Percentiles rank a stretch among this genome's conserved stretches.
Conservation (phyloP, 805 yeast species). For the Schizosaccharomyces octosporus region DNA sequence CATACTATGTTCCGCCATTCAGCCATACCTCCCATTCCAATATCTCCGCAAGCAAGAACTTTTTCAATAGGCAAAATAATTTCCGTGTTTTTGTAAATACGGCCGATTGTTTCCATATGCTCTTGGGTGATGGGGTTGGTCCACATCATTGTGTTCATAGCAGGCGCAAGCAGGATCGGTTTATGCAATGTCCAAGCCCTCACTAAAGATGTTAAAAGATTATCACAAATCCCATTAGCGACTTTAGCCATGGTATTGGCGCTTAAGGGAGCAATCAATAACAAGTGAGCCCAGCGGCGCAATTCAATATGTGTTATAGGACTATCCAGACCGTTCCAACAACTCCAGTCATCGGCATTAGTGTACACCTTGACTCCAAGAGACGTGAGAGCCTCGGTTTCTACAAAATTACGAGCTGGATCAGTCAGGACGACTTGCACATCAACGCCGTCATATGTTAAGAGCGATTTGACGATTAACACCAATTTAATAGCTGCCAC, state of each 20-base stretch:
- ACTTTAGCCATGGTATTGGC: slow-evolving; percentile 83
- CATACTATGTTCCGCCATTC: slow-evolving; percentile 90
- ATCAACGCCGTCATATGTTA: slow-evolving; percentile 45
- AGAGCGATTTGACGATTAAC: slow-evolving; percentile 60
- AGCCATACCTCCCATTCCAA: slow-evolving; percentile 99
- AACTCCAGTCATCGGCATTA: slow-evolving; percentile 80
- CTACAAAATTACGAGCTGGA: slow-evolving; percentile 59
- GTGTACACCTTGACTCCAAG: slow-evolving; percentile 69
- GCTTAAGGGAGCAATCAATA: slow-evolving; percentile 79
- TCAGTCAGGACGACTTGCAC: slow-evolving; percentile 71
- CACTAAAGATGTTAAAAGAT: slow-evolving; percentile 65
- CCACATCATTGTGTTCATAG: slow-evolving; percentile 84
- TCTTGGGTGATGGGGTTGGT: slow-evolving; percentile 70
- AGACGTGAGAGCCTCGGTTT: slow-evolving; percentile 18
- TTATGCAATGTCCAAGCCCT: slow-evolving; percentile 88
- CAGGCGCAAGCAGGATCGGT: slow-evolving; percentile 79
- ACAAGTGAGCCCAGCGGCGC: slow-evolving; percentile 87
- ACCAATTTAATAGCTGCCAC: slow-evolving; percentile 93
- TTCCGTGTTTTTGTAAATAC: slow-evolving; percentile 88
- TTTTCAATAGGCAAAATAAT: slow-evolving; percentile 86
- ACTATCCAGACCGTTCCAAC: slow-evolving; percentile 45
- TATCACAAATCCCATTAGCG: slow-evolving; percentile 77
- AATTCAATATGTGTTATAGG: slow-evolving; percentile 88
- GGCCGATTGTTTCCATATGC: slow-evolving; percentile 50
- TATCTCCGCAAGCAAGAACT: slow-evolving; percentile 82